These are phyloP conservation scores for Prunus kanzakura DNA, from an alignment of 306 rosid species.

Conservation along the genomic window DNA sequence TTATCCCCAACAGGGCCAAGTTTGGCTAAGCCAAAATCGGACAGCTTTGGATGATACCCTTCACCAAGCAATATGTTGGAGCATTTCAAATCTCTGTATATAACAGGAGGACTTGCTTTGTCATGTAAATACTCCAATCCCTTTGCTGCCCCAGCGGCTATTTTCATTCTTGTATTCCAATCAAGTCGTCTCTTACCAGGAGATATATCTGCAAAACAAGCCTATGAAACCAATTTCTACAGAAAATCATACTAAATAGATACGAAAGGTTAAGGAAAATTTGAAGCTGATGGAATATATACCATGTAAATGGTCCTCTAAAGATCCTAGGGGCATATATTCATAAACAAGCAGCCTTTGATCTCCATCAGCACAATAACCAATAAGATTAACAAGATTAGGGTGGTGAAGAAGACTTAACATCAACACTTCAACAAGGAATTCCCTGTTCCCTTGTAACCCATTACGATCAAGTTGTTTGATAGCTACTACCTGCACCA, in stretches of 20 bases:
- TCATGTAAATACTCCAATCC: conserved; percentile 90
- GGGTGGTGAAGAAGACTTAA: conserved; percentile 90
- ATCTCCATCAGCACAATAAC: conserved; percentile 97
- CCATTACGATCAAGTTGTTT: conserved; percentile 95
- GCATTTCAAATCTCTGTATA: conserved; percentile 87
- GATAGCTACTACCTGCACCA: conserved; percentile 73
- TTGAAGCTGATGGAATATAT: conserved; percentile 16
- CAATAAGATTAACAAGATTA: conserved; percentile 86
- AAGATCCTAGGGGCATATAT: conserved; percentile 85
- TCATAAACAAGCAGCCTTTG: conserved; percentile 96
- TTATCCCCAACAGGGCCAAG: conserved; percentile 94
- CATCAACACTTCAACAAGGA: conserved; percentile 93
- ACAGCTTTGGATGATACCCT: conserved; percentile 81
- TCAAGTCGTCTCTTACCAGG: conserved; percentile 70
- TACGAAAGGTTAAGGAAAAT: neutral
- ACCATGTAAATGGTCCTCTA: conserved; percentile 94
- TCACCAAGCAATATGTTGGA: conserved; percentile 89
- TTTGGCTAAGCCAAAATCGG: conserved; percentile 94
- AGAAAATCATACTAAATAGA: neutral
- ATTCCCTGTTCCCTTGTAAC: conserved; percentile 90
- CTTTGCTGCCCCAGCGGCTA: conserved; percentile 89
- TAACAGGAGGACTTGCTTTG: conserved; percentile 95
- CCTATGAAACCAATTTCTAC: conserved; percentile 14
- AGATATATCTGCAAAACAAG: conserved; percentile 58
- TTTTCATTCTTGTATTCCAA: conserved; percentile 90